A percentile compares a stretch with the other conserved stretches of the same genome.
Evolutionary conservation across 192 early-diverging fungal species (phyloP).

Genomic region (Spinellus fusiger): DNA sequence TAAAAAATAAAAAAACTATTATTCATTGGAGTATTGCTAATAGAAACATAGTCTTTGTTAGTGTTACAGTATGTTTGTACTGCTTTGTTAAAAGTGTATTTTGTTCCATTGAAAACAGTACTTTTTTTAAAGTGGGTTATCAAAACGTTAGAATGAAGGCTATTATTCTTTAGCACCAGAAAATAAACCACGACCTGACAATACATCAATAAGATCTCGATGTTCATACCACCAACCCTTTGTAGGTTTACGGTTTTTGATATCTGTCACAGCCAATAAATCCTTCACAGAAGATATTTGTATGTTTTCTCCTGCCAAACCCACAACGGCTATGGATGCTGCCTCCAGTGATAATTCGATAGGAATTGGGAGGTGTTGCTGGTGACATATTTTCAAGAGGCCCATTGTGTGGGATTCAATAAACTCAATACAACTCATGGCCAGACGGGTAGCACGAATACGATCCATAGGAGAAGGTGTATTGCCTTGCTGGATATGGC

Average conservation of each 20-base stretch:
- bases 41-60: too few relatives aligned
- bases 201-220: conserved; percentile 17
- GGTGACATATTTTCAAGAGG: conserved; percentile 40
- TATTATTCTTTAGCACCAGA: too few relatives aligned
- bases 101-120: too few relatives aligned
- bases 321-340: conserved; percentile 70
- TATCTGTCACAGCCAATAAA: conserved; percentile 68
- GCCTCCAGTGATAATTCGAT: conserved; percentile 51
- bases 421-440: conserved; percentile 79
- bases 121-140: too few relatives aligned
- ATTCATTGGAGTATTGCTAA: too few relatives aligned
- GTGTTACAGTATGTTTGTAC: too few relatives aligned
- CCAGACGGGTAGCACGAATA: conserved; percentile 84
- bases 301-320: conserved; percentile 73
- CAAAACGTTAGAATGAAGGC: too few relatives aligned
- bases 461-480: conserved; percentile 93
- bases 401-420: conserved; percentile 60
- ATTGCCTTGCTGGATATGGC: conserved; percentile 94
- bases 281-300: conserved; percentile 65
- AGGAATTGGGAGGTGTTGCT: conserved; percentile 47
- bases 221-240: conserved; percentile 62
- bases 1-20: too few relatives aligned
- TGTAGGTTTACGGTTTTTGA: conserved; percentile 67
- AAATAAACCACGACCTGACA: conserved; percentile 20
- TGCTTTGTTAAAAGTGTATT: too few relatives aligned